Base-by-base conservation (phyloP, 345 rosid genomes). In the Sapria himalayana region DNA sequence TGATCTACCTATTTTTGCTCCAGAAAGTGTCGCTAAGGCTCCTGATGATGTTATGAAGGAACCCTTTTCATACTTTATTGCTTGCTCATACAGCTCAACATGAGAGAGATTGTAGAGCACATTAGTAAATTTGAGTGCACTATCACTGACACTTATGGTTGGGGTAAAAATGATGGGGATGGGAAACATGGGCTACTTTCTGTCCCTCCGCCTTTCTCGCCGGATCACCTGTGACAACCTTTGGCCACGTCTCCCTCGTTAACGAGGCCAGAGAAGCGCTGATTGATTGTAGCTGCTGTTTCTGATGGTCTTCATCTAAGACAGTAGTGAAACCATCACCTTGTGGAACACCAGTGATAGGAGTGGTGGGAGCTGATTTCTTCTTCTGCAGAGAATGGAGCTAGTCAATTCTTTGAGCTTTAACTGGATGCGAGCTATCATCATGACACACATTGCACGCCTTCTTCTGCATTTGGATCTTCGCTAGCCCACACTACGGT, bases 251-350 rank as follows among this genome's bases (percentile, higher is more conserved):
- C 58, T 69, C 98, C 57, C 98, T 61, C 19, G 93, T 73, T 55
- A 76, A 53, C 17, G 98, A 89, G 2, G 98, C 98, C 67, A 89
- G 58, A 0, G 98, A 89, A 23, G 98, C 98, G 70, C 98, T 89
- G 70, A 86, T 86, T 34, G 97, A 86, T 59, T 81, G 92, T 34
- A 86, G 89, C 65, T 86, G 97, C 63, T 62, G 72, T 51, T 66
- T 73, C 22, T 75, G 81, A 36, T 94, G 92, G 19, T 70, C 79
- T 15, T 73, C 79, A 10, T 86, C 97, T 5, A 85, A 59, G 12
- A 64, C 15, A 15, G 73, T 14, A 16, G 84, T 36, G 35, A 76
- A 70, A 25, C 39, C 31, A 20, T 61, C 25, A 12, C 71, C 66
- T 0, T 24, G 70, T 15, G 14, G 40, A 4, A 58, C 15, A 3